phyloP scores from a whole-genome alignment of 768 basidiomycete genomes.

The Rhodotorula sphaerocarpa region DNA sequence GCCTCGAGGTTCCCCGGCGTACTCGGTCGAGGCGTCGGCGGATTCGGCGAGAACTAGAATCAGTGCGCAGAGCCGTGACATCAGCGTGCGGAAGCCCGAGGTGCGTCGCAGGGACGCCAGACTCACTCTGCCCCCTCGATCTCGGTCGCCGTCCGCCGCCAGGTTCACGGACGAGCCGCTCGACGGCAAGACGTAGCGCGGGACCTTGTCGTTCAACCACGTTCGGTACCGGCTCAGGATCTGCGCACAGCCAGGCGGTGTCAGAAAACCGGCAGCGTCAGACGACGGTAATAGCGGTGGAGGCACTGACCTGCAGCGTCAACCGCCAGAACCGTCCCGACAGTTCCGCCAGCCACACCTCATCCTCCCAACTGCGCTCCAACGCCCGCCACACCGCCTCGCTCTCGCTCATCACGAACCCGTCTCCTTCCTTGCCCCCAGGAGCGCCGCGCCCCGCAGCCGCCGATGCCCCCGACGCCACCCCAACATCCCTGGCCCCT shows the following conservation, averaged over 20 bases:
- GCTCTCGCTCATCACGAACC: constrained; percentile 36
- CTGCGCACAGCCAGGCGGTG: constrained; percentile 44
- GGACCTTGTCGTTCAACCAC: constrained; percentile 62
- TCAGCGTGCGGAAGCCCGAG: no score
- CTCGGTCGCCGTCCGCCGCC: constrained; percentile 16
- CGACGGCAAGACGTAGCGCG: constrained; percentile 36
- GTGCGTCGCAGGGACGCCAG: not conserved
- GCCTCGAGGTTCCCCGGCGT: not conserved
- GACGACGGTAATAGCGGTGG: not conserved
- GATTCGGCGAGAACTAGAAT: constrained; percentile 20
- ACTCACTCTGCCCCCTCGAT: not conserved
- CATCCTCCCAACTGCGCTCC: constrained; percentile 72
- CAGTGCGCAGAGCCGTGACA: no score
- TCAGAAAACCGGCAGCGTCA: not conserved
- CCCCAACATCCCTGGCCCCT: not conserved
- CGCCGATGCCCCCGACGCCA: no score
- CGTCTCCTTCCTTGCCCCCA: not conserved
- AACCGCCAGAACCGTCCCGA: constrained; percentile 81
- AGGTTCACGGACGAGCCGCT: constrained; percentile 21
- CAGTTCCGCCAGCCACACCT: constrained; percentile 75
- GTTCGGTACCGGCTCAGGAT: constrained; percentile 68
- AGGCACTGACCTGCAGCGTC: constrained; percentile 64
- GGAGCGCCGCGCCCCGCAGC: no score
- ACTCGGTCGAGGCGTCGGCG: not conserved
- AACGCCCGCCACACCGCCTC: constrained; percentile 63